Percentiles rank a stretch among this genome's conserved stretches.
phyloP scores from a whole-genome alignment of 495 filamentous ascomycete species.

The Ramalina intermedia region DNA sequence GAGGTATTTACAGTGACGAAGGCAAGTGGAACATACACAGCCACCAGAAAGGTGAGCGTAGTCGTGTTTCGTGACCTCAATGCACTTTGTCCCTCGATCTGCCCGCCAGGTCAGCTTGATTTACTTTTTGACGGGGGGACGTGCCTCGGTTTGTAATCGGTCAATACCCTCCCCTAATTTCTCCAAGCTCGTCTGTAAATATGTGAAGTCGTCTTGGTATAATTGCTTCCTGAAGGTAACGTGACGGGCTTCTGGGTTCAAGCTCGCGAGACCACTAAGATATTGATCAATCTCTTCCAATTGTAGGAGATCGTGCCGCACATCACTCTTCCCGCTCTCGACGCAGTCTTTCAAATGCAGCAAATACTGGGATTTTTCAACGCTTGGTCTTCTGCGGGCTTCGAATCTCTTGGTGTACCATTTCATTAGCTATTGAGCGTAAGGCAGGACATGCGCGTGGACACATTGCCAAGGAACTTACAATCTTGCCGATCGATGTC shows the following conservation, averaged over 20 bases:
- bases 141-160: slow-evolving; percentile 7
- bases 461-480: background rate
- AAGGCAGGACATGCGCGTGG: background rate
- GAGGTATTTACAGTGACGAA: slow-evolving; percentile 7
- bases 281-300: background rate
- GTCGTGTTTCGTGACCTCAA: slow-evolving; percentile 4
- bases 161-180: background rate
- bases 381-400: slow-evolving; percentile 2
- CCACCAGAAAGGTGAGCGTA: slow-evolving; percentile 5
- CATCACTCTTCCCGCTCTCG: background rate
- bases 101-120: background rate
- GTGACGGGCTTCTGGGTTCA: background rate
- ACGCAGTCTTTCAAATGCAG: slow-evolving; percentile 1
- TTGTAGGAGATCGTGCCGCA: slow-evolving; percentile 1
- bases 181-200: background rate
- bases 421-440: background rate
- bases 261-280: background rate
- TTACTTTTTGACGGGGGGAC: background rate
- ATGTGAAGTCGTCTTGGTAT: background rate
- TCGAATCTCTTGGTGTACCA: background rate
- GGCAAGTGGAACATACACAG: slow-evolving; percentile 7
- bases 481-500: too few species aligned
- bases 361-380: slow-evolving; percentile 4
- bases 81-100: slow-evolving; percentile 5
- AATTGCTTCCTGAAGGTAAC: background rate